A percentile compares a stretch with the other conserved stretches of the same genome.
Conservation (phyloP, 2,329 filamentous ascomycete species). For the Colletotrichum destructivum region DNA sequence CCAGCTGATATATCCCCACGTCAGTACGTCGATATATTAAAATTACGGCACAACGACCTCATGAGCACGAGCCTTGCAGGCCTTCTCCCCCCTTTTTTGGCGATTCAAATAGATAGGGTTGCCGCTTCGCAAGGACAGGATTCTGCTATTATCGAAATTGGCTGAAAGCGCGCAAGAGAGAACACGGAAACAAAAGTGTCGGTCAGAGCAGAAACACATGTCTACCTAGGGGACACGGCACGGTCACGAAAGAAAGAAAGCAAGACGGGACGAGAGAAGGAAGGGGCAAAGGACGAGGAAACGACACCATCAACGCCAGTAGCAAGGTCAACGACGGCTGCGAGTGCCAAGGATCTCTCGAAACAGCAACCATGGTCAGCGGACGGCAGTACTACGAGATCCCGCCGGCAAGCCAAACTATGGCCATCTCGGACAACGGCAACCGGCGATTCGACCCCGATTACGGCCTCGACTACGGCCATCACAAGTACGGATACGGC, state of each 20-base stretch:
- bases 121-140: not conserved
- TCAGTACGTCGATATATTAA: conserved; percentile 36
- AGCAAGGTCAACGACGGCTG: not conserved
- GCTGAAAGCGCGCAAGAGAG: conserved; percentile 5
- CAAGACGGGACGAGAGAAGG: too few relatives aligned
- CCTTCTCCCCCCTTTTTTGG: not conserved
- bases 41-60: conserved; percentile 42
- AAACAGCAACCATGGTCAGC: conserved; percentile 29
- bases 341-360: not conserved
- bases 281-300: not conserved
- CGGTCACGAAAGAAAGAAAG: not conserved
- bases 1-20: conserved; percentile 38
- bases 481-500: conserved; percentile 20
- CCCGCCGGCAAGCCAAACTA: conserved; percentile 24
- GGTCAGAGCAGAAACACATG: conserved; percentile 9
- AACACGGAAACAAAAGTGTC: not conserved
- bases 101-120: conserved; percentile 23
- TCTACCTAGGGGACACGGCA: conserved; percentile 4
- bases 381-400: conserved; percentile 38
- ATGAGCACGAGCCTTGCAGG: conserved; percentile 24
- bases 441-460: conserved; percentile 37
- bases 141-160: conserved; percentile 5
- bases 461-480: conserved; percentile 22
- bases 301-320: not conserved
- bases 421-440: conserved; percentile 7